Evolutionary conservation across 2,329 filamentous ascomycete species (phyloP).

Genomic region (Penicillium janthinellum): DNA sequence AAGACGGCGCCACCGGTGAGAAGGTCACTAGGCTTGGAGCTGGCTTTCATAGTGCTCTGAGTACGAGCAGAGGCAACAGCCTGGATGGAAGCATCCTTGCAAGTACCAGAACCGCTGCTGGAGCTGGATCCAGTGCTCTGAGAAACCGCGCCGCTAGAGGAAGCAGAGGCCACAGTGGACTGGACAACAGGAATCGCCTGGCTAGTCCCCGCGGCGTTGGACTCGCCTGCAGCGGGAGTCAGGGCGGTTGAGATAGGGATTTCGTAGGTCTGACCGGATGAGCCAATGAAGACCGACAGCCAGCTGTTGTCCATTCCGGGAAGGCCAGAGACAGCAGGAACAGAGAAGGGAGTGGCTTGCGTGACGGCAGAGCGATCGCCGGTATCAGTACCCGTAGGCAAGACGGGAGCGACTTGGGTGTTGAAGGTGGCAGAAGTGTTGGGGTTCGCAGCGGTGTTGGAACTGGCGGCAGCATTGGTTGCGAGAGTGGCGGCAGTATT

Average conservation of each 20-base stretch:
- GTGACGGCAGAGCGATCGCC: slow-evolving; percentile 1
- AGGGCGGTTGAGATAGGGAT: not conserved
- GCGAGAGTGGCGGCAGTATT: slow-evolving; percentile 7
- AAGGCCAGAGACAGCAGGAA: not conserved
- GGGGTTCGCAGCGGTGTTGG: not conserved
- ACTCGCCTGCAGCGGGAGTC: slow-evolving; percentile 1
- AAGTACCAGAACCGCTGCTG: slow-evolving; percentile 18
- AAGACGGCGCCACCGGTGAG: slow-evolving; percentile 70
- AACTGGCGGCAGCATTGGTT: slow-evolving; percentile 2
- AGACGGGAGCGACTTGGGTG: not conserved
- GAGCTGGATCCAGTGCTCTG: slow-evolving; percentile 7
- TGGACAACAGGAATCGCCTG: slow-evolving; percentile 6
- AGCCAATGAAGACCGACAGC: slow-evolving; percentile 13
- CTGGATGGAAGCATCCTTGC: slow-evolving; percentile 28
- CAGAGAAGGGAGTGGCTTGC: not conserved
- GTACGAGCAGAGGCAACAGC: slow-evolving; percentile 47
- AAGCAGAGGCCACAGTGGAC: slow-evolving; percentile 13
- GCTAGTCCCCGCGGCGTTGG: not conserved
- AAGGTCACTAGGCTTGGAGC: slow-evolving; percentile 67
- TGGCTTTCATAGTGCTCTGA: slow-evolving; percentile 60
- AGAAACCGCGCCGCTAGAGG: not conserved
- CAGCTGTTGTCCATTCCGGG: slow-evolving; percentile 16
- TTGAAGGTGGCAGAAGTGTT: slow-evolving; percentile 4
- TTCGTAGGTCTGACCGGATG: slow-evolving; percentile 6
- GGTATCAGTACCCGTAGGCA: slow-evolving; percentile 8